Evolutionary conservation across 2,329 filamentous ascomycete genomes (phyloP).

Genomic region (Cercospora berteroae): DNA sequence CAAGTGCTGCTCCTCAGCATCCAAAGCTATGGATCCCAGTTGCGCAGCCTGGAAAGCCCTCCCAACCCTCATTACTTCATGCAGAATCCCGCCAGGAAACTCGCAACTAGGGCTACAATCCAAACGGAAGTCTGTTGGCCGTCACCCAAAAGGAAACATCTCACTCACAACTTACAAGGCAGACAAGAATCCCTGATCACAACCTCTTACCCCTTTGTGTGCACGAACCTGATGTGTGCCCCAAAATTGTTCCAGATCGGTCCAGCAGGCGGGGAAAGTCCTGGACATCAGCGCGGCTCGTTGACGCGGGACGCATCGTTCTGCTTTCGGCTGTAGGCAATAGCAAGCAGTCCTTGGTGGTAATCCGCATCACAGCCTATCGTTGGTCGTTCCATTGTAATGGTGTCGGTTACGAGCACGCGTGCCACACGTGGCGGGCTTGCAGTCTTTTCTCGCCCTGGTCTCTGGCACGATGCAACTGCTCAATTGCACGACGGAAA

Average conservation of each 20-base stretch:
- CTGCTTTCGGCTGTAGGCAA: neutral
- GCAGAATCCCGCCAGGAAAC: neutral
- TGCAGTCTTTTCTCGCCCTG: neutral
- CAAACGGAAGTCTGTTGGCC: neutral
- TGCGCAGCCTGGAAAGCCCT: neutral
- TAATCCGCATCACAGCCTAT: neutral
- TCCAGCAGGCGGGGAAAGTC: neutral
- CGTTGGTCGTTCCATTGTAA: neutral
- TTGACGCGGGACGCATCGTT: neutral
- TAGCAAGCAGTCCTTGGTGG: neutral
- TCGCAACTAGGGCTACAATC: neutral
- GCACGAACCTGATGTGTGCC: neutral
- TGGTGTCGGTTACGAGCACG: neutral
- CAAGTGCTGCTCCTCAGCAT: neutral
- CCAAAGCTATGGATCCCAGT: neutral
- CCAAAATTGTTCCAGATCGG: neutral
- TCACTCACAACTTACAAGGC: neutral
- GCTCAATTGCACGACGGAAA: neutral
- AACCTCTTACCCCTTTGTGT: neutral
- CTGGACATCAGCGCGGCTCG: neutral
- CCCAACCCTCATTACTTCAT: neutral
- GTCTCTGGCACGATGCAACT: neutral
- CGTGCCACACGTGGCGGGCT: neutral
- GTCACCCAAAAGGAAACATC: neutral
- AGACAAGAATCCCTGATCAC: neutral